Evolutionary conservation across 306 rosid genomes (phyloP).

Genomic region (Medicago arabica): DNA sequence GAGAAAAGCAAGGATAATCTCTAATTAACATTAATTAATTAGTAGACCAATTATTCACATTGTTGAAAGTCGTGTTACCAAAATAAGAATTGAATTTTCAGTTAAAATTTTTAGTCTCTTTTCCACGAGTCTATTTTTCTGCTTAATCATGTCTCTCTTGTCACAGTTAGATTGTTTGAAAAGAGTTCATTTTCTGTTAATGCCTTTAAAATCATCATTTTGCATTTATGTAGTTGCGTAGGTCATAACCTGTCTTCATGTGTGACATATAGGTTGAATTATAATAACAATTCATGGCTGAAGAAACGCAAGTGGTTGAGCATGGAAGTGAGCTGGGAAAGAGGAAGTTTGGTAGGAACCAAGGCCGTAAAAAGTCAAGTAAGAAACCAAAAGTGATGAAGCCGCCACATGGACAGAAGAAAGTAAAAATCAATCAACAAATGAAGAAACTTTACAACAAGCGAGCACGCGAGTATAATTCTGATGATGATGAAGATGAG

Average conservation of each 20-base stretch:
- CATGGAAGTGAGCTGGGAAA: conserved; percentile 48
- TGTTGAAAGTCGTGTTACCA: neutral
- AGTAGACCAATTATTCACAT: neutral
- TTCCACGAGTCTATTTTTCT: neutral
- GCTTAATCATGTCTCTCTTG: neutral
- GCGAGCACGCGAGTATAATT: conserved; percentile 84
- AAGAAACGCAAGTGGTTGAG: conserved; percentile 50
- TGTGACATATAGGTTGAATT: conserved; percentile 33
- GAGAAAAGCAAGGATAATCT: neutral
- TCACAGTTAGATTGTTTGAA: neutral
- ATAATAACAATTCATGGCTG: conserved; percentile 60
- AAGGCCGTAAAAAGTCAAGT: conserved; percentile 52
- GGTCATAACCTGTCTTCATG: conserved; percentile 13
- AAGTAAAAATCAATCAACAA: conserved; percentile 64
- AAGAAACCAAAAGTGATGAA: conserved; percentile 56
- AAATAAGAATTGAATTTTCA: neutral
- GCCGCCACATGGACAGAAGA: conserved; percentile 51
- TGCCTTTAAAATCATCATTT: neutral
- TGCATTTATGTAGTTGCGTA: neutral
- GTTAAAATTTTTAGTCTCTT: neutral
- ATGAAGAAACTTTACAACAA: conserved; percentile 79
- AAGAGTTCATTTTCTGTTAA: neutral
- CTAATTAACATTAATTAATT: neutral
- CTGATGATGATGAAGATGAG: conserved; percentile 69
- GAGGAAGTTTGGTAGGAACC: conserved; percentile 59